Conservation (phyloP, 257 asterid genomes). For the Nicotiana benthamiana region DNA sequence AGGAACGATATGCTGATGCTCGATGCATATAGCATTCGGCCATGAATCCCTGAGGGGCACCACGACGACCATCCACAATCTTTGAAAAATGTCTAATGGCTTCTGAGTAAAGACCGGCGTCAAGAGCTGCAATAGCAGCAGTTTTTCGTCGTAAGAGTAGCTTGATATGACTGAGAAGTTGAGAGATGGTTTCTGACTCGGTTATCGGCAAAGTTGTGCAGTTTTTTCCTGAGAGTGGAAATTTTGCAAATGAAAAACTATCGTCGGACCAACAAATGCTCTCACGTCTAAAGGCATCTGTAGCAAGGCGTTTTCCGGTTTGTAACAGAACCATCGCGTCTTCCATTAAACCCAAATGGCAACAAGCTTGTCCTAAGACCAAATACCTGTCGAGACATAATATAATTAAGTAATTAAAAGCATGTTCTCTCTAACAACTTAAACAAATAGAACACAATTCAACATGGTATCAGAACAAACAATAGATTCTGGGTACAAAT, state of each 20-base stretch:
- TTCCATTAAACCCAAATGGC: slow-evolving; percentile 55
- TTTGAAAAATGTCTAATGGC: slow-evolving; percentile 62
- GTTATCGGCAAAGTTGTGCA: slow-evolving; percentile 26
- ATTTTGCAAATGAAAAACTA: slow-evolving; percentile 42
- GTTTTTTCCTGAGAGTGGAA: slow-evolving; percentile 26
- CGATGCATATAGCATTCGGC: slow-evolving; percentile 54
- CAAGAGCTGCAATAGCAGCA: slow-evolving; percentile 60
- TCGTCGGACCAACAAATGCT: slow-evolving; percentile 61
- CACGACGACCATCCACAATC: slow-evolving; percentile 54
- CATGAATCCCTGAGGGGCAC: slow-evolving; percentile 62
- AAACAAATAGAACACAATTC: too few relatives aligned
- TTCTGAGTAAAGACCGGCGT: slow-evolving; percentile 56
- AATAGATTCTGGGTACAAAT: background rate
- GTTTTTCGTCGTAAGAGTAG: slow-evolving; percentile 59
- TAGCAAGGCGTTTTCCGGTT: slow-evolving; percentile 46
- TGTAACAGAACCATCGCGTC: slow-evolving; percentile 49
- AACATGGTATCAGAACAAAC: too few relatives aligned
- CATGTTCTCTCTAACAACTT: background rate
- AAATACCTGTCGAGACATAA: slow-evolving; percentile 32
- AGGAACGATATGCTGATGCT: slow-evolving; percentile 50
- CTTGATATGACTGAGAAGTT: slow-evolving; percentile 51
- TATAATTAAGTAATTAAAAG: background rate
- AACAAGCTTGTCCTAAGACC: slow-evolving; percentile 50
- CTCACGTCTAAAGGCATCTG: slow-evolving; percentile 57
- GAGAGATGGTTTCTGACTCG: slow-evolving; percentile 42